Evolutionary conservation across 2,329 filamentous ascomycete genomes (phyloP), one percentile per base, ranked within the genome.

Genomic region (Hymenoscyphus infarciens): DNA sequence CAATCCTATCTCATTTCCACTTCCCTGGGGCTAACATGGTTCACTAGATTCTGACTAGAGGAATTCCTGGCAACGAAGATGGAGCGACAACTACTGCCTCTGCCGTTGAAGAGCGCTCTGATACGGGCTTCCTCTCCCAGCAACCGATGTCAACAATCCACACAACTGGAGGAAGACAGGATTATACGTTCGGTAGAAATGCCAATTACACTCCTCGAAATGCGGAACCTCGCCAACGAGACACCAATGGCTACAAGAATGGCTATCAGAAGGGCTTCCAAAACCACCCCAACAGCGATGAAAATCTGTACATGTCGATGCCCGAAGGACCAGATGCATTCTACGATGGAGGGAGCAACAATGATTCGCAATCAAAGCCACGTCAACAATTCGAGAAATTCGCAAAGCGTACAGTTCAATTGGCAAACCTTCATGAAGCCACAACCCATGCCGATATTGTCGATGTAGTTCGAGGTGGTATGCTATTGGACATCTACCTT

Each of bases 401-500:
- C 62, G 66, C 71, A 27, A 75, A 78, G 67, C 81, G 89, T 57
- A 89, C 88, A 0, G 67, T 96, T 25, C 76, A 84, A 25, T 77
- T 94, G 57, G 77, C 76, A 39, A 86, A 87, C 63, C 79, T 95
- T 1, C 78, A 87, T 0, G 82, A 87, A 5, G 79, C 78, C 2
- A 83, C 82, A 15, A 89, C 85, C 0, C 84, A 90, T 70, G 80
- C 80, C 56, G 89, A 95, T 66, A 77, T 95, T 63, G 81, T 83
- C 2, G 79, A 81, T 25, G 81, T 82, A 11, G 77, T 95, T 59
- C 85, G 87, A 63, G 91, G 91, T 27, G 91, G 91, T 1, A 80
- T 83, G 66, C 69, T 96, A 11, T 74, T 93, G 11, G 88, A 92
- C 66, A 78, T 94, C 49, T 88, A 83, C 68, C 68, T 92, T 56